Base-by-base conservation (phyloP, 768 basidiomycete species). In the Pholiota conissans region DNA sequence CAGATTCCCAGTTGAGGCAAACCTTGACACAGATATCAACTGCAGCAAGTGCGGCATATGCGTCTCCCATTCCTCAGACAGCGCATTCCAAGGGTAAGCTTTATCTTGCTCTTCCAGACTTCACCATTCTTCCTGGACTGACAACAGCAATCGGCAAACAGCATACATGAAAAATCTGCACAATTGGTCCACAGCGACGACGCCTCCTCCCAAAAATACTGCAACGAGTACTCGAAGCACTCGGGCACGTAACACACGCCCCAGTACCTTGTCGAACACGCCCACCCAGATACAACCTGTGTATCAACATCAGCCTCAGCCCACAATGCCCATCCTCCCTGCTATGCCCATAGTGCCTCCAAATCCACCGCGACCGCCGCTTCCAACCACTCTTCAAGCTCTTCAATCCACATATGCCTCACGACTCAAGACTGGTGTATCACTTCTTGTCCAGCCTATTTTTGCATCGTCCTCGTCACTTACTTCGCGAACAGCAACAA, bases 371-470 rank as follows among this genome's bases (percentile, higher is more conserved):
- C 77, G 76, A 3, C 79, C 81, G 3, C 83, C 83, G 34, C 74
- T 93, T 28, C 81, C 87, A 0, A 80, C 87, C 0, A 70, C 73
- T 0, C 71, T 81, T 0, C 96, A 98, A 68, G 95, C 90, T 0
- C 74, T 86, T 13, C 80, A 84, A 55, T 89, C 93, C 0, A 90
- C 92, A 2, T 98, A 97, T 69, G 78, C 94, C 0, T 90, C 95
- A 5, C 84, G 96, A n/a, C 76, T 98, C 51, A 86, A 91, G 24
- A 95, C 96, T 0, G 97, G 97, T 14, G 81, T 89, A 3, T 90
- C 93, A 0, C 84, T 94, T 5, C 84, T 99, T 63, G 82, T 98
- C 73, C 97, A 99, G 67, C 97, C 97, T 18, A 84, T 93, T 64
- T 60, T 80, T 47, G 64, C 74, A 4, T 61, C 76, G n/a, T 62